A percentile compares a stretch with the other conserved stretches of the same genome.
Conservation (phyloP, 768 basidiomycete species). For the Auriscalpium vulgare region DNA sequence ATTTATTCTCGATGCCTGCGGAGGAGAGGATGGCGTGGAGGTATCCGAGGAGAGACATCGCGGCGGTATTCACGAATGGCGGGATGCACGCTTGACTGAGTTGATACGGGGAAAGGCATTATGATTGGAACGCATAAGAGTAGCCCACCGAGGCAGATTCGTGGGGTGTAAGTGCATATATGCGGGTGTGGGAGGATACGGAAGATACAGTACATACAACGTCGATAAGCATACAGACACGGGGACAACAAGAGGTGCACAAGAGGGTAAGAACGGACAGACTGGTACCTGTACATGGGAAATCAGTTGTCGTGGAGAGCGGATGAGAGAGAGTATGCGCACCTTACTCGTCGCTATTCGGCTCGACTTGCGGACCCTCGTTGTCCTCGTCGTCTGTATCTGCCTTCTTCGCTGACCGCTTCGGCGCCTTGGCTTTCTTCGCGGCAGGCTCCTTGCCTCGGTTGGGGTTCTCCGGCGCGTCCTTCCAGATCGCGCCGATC, state of each 20-base stretch:
- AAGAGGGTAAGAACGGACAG: neutral
- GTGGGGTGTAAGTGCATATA: too few species aligned
- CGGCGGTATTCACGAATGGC: too few species aligned
- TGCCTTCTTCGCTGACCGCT: constrained; percentile 4
- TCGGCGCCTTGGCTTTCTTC: constrained; percentile 35
- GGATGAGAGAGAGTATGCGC: neutral
- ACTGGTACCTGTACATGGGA: neutral
- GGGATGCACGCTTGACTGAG: too few species aligned
- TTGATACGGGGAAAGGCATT: too few species aligned
- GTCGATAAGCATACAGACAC: neutral
- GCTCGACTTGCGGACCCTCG: constrained; percentile 10
- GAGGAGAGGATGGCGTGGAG: too few species aligned
- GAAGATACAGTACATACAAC: too few species aligned
- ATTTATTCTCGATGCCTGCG: too few species aligned
- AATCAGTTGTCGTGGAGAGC: neutral
- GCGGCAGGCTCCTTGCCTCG: constrained; percentile 44
- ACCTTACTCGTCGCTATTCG: constrained; percentile 15
- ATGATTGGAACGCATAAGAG: too few species aligned
- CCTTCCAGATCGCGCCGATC: constrained; percentile 51
- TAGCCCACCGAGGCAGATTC: too few species aligned
- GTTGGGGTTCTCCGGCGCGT: constrained; percentile 58
- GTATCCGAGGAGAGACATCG: too few species aligned
- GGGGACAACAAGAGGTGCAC: neutral
- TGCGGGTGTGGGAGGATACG: too few species aligned
- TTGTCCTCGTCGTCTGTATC: neutral